phyloP scores from a whole-genome alignment of 768 basidiomycete species.

The Podaxis sp. region DNA sequence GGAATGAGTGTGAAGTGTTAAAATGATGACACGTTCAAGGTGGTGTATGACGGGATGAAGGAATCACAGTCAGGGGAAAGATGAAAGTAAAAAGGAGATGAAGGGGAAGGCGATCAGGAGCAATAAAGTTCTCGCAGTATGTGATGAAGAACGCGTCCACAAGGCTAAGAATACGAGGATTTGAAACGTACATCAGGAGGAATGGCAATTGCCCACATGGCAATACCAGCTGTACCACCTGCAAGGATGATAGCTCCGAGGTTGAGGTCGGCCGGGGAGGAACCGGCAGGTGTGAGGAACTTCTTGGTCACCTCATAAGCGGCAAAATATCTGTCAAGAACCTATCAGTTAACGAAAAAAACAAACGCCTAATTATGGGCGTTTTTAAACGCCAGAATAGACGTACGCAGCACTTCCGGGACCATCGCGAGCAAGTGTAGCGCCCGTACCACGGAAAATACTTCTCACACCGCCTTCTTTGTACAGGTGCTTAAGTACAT shows the following conservation, averaged over 20 bases:
- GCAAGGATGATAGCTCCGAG: conserved; percentile 85
- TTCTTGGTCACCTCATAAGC: conserved; percentile 95
- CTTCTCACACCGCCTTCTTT: conserved; percentile 88
- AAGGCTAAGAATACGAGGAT: background rate
- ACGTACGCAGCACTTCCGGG: conserved; percentile 95
- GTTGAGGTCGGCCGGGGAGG: conserved; percentile 77
- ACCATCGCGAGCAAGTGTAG: conserved; percentile 93
- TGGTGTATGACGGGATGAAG: background rate
- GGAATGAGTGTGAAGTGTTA: background rate
- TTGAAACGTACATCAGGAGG: conserved; percentile 80
- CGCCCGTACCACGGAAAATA: conserved; percentile 88
- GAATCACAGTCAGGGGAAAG: background rate
- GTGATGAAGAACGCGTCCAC: background rate
- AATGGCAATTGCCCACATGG: conserved; percentile 98
- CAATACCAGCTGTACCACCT: conserved; percentile 91
- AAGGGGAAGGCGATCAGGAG: background rate
- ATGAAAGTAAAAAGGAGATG: background rate
- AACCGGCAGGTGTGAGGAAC: conserved; percentile 72
- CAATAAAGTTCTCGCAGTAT: background rate
- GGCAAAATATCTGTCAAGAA: conserved; percentile 77
- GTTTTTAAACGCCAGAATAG: background rate
- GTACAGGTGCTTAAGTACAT: conserved; percentile 89
- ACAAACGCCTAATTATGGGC: background rate
- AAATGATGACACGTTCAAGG: background rate
- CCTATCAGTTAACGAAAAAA: background rate